phyloP scores from a whole-genome alignment of 106 monocot genomes.

The Iris macrosiphon region DNA sequence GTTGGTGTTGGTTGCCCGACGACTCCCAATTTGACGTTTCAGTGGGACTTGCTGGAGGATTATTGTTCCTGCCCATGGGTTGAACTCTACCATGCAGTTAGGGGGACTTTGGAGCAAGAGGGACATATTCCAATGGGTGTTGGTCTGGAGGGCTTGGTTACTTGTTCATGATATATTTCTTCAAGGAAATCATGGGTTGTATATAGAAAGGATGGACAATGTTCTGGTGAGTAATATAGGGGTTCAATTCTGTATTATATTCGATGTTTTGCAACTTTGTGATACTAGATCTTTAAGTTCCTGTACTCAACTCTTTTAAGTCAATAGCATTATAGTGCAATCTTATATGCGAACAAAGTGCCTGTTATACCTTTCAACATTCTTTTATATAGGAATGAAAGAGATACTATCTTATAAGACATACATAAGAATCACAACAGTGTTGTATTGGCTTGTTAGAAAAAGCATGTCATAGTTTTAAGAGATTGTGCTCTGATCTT shows the following conservation, averaged over 20 bases:
- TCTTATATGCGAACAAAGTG: neutral
- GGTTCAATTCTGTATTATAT: neutral
- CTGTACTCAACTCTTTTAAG: neutral
- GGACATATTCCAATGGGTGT: neutral
- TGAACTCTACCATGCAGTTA: slow-evolving; percentile 61
- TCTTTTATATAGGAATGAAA: too few relatives aligned
- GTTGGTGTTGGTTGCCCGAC: slow-evolving; percentile 36
- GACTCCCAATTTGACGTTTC: slow-evolving; percentile 47
- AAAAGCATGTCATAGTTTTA: too few relatives aligned
- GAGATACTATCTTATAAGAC: too few relatives aligned
- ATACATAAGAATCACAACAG: too few relatives aligned
- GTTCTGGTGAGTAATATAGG: neutral
- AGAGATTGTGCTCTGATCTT: too few relatives aligned
- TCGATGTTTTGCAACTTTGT: neutral
- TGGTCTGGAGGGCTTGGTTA: slow-evolving; percentile 29
- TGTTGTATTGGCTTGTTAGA: too few relatives aligned
- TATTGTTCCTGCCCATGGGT: slow-evolving; percentile 45
- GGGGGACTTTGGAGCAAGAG: slow-evolving; percentile 32
- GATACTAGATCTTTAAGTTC: neutral
- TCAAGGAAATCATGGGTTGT: neutral
- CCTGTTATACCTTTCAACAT: too few relatives aligned
- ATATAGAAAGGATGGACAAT: neutral
- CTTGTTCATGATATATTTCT: slow-evolving; percentile 22
- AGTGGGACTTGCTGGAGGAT: slow-evolving; percentile 7
- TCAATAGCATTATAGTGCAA: neutral